Percentiles rank a stretch among this genome's conserved stretches.
These are phyloP conservation scores for Fusarium sambucinum DNA, from an alignment of 2,329 filamentous ascomycete species.

Conservation along the genomic window DNA sequence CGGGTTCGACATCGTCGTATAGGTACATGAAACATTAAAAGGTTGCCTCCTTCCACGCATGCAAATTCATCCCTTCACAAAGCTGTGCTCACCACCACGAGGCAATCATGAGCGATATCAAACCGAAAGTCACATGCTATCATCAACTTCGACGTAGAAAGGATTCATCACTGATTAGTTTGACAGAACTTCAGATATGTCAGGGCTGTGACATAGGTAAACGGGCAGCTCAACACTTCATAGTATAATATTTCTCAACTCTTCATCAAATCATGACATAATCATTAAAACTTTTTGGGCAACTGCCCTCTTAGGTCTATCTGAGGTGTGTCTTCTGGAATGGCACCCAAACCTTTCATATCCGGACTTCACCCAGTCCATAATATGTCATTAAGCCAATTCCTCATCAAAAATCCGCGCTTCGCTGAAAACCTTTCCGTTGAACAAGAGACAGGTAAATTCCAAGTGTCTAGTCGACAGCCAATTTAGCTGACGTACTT, in stretches of 20 bases:
- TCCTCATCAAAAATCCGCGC: constrained; percentile 13
- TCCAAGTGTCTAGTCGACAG: neutral
- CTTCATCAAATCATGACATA: constrained; percentile 31
- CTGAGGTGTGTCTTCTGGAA: constrained; percentile 17
- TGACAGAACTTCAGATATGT: neutral
- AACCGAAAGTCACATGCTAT: neutral
- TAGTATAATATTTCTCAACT: too few relatives aligned
- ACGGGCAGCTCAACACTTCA: neutral
- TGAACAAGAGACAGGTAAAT: constrained; percentile 7
- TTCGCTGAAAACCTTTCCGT: constrained; percentile 22
- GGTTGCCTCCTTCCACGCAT: too few relatives aligned
- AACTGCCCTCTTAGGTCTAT: constrained; percentile 25
- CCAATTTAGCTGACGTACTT: constrained; percentile 57
- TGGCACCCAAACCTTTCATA: neutral
- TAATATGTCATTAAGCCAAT: constrained; percentile 31
- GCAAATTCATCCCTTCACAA: too few relatives aligned
- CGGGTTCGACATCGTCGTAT: too few relatives aligned
- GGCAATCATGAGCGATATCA: too few relatives aligned
- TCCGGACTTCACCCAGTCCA: constrained; percentile 3
- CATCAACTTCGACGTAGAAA: neutral
- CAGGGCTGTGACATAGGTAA: too few relatives aligned
- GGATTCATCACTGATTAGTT: neutral
- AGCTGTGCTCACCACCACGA: too few relatives aligned
- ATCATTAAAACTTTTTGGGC: constrained; percentile 38
- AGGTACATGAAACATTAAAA: too few relatives aligned